Conservation (phyloP, 305 asterid genomes). For the Solanum chacoense region DNA sequence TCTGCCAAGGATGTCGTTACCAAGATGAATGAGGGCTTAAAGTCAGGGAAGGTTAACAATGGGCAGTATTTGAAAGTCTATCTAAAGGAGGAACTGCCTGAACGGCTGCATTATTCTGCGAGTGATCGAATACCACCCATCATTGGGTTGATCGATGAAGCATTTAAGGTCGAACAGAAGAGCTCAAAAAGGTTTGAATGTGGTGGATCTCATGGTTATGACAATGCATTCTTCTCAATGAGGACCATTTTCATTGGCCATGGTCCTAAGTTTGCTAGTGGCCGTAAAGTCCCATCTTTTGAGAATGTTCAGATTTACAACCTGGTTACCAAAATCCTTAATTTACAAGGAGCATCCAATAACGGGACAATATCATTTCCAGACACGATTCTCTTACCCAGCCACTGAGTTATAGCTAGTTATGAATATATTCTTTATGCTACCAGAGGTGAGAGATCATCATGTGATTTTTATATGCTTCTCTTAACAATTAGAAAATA, state of each 20-base stretch:
- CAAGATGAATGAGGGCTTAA: constrained; percentile 46
- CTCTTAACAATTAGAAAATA: not conserved
- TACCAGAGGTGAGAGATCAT: not conserved
- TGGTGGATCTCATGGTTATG: constrained; percentile 81
- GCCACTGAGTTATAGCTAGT: constrained; percentile 15
- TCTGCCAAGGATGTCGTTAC: constrained; percentile 38
- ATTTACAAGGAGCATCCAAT: constrained; percentile 48
- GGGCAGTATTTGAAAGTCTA: constrained; percentile 58
- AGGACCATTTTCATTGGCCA: constrained; percentile 62
- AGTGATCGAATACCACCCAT: constrained; percentile 59
- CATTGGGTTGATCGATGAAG: constrained; percentile 59
- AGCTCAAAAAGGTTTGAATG: constrained; percentile 46
- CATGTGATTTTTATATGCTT: not conserved
- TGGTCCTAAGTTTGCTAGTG: constrained; percentile 64
- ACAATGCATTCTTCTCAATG: constrained; percentile 65
- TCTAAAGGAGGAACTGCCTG: constrained; percentile 67
- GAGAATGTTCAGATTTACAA: constrained; percentile 75
- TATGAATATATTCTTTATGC: not conserved
- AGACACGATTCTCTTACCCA: constrained; percentile 39
- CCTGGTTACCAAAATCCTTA: constrained; percentile 41
- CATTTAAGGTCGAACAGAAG: constrained; percentile 63
- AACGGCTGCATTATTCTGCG: constrained; percentile 52
- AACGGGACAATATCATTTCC: constrained; percentile 52
- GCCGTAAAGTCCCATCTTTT: constrained; percentile 57
- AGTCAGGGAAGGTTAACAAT: constrained; percentile 40